These are phyloP conservation scores for Scedosporium minutisporum DNA, from an alignment of 2,329 filamentous ascomycete genomes.

Conservation along the genomic window DNA sequence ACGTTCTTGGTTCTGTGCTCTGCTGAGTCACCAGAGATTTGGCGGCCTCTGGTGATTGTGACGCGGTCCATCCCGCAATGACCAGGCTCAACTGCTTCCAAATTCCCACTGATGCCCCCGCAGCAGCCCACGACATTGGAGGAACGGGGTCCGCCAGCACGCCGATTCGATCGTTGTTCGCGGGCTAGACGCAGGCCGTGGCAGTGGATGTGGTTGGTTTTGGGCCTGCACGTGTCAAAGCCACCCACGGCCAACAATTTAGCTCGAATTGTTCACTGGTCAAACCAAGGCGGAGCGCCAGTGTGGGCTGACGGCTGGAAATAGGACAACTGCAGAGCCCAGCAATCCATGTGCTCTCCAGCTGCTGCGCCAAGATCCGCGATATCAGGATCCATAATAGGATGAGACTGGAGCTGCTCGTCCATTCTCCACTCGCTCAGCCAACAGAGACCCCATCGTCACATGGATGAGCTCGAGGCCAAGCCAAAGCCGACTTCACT, in stretches of 20 bases:
- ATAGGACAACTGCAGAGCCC: not conserved
- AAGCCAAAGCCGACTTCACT: not conserved
- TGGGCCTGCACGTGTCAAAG: slow-evolving; percentile 4
- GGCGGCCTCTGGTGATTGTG: too few relatives aligned
- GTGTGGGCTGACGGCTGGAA: not conserved
- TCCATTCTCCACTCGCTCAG: not conserved
- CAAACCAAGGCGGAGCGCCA: not conserved
- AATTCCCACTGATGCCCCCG: too few relatives aligned
- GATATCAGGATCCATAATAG: not conserved
- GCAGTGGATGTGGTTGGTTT: not conserved
- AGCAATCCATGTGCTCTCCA: not conserved
- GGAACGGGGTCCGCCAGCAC: not conserved
- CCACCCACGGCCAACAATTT: not conserved
- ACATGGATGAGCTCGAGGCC: not conserved
- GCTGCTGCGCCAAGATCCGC: not conserved
- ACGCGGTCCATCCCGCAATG: too few relatives aligned
- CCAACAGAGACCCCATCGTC: not conserved
- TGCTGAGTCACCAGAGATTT: too few relatives aligned
- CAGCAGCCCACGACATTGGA: too few relatives aligned
- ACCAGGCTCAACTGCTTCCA: too few relatives aligned
- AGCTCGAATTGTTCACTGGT: not conserved
- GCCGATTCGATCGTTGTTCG: not conserved
- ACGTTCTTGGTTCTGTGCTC: too few relatives aligned
- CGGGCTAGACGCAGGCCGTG: not conserved
- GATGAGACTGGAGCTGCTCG: not conserved